Percentiles rank a stretch among this genome's conserved stretches.
Conservation (phyloP, 139 green algal genomes). For the Chlamydomonas eustigma region DNA sequence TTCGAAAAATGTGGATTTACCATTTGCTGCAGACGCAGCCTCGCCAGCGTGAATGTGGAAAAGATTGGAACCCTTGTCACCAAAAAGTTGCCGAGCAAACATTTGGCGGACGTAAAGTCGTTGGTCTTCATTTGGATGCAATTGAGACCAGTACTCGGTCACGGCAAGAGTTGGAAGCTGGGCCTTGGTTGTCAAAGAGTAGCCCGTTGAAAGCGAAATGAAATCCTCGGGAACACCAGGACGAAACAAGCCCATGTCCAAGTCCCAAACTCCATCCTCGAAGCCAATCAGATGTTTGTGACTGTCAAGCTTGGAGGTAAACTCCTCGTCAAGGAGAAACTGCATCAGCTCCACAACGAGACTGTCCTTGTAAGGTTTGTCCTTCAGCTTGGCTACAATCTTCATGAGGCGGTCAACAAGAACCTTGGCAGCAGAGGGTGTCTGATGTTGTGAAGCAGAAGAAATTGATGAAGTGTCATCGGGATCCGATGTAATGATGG, state of each 20-base stretch:
- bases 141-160: neutral
- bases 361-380: neutral
- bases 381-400: neutral
- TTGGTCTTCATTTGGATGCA: slow-evolving; percentile 7
- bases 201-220: neutral
- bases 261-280: slow-evolving; percentile 8
- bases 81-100: neutral
- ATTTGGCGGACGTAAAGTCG: neutral
- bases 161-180: neutral
- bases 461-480: slow-evolving; percentile 1
- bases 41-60: slow-evolving; percentile 11
- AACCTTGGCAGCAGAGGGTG: neutral
- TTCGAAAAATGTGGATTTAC: slow-evolving; percentile 14
- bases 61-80: neutral
- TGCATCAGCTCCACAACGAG: neutral
- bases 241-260: neutral
- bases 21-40: neutral
- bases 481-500: neutral
- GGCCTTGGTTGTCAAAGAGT: neutral
- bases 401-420: neutral
- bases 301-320: neutral
- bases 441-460: neutral
- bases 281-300: neutral
- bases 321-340: neutral
- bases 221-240: neutral